These are phyloP conservation scores for Acanthamoeba sp. DNA, from an alignment of 208 protist genomes.

Conservation along the genomic window DNA sequence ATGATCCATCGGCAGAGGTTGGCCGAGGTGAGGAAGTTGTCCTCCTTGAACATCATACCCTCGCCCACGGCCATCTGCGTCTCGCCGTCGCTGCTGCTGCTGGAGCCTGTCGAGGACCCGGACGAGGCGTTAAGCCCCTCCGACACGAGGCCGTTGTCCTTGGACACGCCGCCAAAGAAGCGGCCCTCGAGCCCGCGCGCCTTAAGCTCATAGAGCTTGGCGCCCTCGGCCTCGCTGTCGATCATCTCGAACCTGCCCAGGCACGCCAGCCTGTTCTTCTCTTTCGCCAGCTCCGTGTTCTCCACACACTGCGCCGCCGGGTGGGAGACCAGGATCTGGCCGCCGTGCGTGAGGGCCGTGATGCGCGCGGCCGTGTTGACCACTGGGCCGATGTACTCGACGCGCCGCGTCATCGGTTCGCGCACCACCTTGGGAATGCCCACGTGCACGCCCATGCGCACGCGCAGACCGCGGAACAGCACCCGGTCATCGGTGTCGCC, in stretches of 20 bases:
- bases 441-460: slow-evolving; percentile 70
- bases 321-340: slow-evolving; percentile 7
- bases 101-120: background rate
- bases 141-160: too few species aligned
- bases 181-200: background rate
- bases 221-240: background rate
- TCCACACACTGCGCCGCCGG: background rate
- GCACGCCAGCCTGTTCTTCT: background rate
- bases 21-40: background rate
- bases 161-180: background rate
- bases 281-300: background rate
- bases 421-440: background rate
- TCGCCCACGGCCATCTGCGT: background rate
- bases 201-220: background rate
- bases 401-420: slow-evolving; percentile 34
- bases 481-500: slow-evolving; percentile 32
- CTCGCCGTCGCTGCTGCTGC: background rate
- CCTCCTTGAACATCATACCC: background rate
- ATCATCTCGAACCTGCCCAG: background rate
- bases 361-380: slow-evolving; percentile 17
- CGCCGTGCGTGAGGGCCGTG: slow-evolving; percentile 42
- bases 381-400: slow-evolving; percentile 59
- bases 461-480: slow-evolving; percentile 40
- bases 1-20: background rate
- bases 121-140: too few species aligned